Evolutionary conservation across 148 eudicot genomes (phyloP).

Genomic region (Polygonum aviculare): DNA sequence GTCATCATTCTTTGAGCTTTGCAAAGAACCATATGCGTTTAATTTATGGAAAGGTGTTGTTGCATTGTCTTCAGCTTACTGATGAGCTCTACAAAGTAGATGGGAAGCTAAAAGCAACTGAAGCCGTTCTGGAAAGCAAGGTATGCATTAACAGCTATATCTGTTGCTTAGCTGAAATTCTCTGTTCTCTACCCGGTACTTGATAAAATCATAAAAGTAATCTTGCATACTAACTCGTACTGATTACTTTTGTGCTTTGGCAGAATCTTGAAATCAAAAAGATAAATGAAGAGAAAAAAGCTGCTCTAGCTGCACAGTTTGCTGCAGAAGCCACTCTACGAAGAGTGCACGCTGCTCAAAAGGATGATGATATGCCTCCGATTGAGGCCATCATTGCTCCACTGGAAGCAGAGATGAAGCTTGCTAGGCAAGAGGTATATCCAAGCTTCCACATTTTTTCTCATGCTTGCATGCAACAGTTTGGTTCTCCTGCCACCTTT

Average conservation of each 20-base stretch:
- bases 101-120: slow-evolving; percentile 70
- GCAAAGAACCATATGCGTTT: neutral
- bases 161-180: neutral
- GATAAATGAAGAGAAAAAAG: slow-evolving; percentile 78
- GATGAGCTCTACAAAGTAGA: slow-evolving; percentile 68
- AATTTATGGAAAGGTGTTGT: slow-evolving; percentile 5
- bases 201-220: neutral
- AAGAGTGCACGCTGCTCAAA: slow-evolving; percentile 93
- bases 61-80: slow-evolving; percentile 37
- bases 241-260: slow-evolving; percentile 15
- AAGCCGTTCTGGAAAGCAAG: slow-evolving; percentile 82
- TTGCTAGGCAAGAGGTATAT: slow-evolving; percentile 71
- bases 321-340: slow-evolving; percentile 99
- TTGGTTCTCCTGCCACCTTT: neutral
- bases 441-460: neutral
- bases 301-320: slow-evolving; percentile 86
- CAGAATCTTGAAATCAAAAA: slow-evolving; percentile 85
- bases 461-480: neutral
- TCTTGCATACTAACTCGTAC: neutral
- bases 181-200: neutral
- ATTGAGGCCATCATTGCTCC: slow-evolving; percentile 94
- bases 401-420: slow-evolving; percentile 87
- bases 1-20: neutral
- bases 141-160: slow-evolving; percentile 23
- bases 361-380: slow-evolving; percentile 93